Evolutionary conservation across 257 asterid species (phyloP), one percentile per base, ranked within the genome.

Genomic region (Cruciata laevipes): DNA sequence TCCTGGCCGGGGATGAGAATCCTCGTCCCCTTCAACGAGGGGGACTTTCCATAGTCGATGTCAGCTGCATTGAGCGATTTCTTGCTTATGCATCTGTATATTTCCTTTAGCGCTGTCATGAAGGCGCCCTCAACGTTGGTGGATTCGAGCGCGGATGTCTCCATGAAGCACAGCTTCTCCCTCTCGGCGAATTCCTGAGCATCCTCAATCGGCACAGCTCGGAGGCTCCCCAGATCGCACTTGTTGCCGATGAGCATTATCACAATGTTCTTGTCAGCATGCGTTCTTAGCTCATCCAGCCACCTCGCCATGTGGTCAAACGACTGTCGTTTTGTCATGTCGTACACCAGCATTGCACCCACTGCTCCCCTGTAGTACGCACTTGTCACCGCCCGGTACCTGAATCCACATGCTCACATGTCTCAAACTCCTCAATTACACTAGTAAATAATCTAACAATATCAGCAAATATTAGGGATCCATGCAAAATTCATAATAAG

Each of bases 291-390:
- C 61, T 90, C 97, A 80, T 90, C 97, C 2, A 90, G 87, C 97
- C 97, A 90, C 68, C 89, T 77, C 1, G 94, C 95, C 88, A 90
- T 90, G 83, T 90, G 91, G 60, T 90, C 97, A 61, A 90, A 90
- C 4, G 97, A 90, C 67, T 87, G 97, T 0, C 95, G 94, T 71
- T 90, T 90, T 7, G 97, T 71, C 81, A 90, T 81, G 76, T 90
- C 97, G 10, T 87, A 90, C 0, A 90, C 94, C 67, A 90, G 57
- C 95, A 90, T 90, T 55, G 97, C 97, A 11, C 97, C 97, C 11
- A 87, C 97, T n/a, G 97, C 97, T 2, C 95, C 97, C 60, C 97
- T 81, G 77, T 90, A 90, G 71, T 90, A 90, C 37, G 97, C 95
- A 56, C 95, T 90, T 57, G 97, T 90, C 58, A 90, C 95, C 3